These are phyloP conservation scores for Erodium trifolium DNA, from an alignment of 441 rosid genomes.

Conservation along the genomic window DNA sequence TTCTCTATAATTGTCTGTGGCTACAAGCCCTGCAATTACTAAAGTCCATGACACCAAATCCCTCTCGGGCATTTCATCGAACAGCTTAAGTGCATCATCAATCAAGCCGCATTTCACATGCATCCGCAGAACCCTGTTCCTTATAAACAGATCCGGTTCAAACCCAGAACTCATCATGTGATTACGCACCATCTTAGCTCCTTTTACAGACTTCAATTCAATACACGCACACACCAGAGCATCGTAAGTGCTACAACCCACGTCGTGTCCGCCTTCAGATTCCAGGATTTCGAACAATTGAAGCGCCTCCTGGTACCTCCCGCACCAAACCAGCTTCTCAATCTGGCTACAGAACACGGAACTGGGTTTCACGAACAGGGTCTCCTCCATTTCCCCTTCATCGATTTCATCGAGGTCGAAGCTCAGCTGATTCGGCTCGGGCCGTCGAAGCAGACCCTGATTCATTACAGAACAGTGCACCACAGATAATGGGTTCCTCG, in stretches of 20 bases:
- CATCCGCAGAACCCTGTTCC: constrained; percentile 65
- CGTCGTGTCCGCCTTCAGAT: constrained; percentile 39
- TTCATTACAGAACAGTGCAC: constrained; percentile 43
- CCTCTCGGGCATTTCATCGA: constrained; percentile 71
- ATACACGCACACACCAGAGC: constrained; percentile 71
- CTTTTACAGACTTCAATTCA: constrained; percentile 54
- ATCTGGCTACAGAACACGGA: constrained; percentile 62
- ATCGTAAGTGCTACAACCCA: constrained; percentile 55
- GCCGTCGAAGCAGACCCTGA: constrained; percentile 45
- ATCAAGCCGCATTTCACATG: constrained; percentile 75
- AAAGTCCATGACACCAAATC: constrained; percentile 58
- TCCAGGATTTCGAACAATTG: constrained; percentile 76
- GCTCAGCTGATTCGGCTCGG: constrained; percentile 38
- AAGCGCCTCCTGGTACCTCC: constrained; percentile 59
- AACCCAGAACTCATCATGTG: constrained; percentile 49
- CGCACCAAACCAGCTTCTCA: constrained; percentile 54
- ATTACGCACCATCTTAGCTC: constrained; percentile 52
- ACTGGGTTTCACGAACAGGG: constrained; percentile 34
- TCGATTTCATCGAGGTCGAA: constrained; percentile 18
- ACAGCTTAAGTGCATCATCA: constrained; percentile 53
- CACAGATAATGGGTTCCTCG: constrained; percentile 33
- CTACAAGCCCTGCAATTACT: constrained; percentile 56
- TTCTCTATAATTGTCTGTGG: constrained; percentile 46
- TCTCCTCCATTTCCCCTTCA: constrained; percentile 15
- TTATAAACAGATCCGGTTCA: constrained; percentile 52